Base-by-base conservation (phyloP, 2,329 filamentous ascomycete genomes). In the Aotearoamyces nothofagi region DNA sequence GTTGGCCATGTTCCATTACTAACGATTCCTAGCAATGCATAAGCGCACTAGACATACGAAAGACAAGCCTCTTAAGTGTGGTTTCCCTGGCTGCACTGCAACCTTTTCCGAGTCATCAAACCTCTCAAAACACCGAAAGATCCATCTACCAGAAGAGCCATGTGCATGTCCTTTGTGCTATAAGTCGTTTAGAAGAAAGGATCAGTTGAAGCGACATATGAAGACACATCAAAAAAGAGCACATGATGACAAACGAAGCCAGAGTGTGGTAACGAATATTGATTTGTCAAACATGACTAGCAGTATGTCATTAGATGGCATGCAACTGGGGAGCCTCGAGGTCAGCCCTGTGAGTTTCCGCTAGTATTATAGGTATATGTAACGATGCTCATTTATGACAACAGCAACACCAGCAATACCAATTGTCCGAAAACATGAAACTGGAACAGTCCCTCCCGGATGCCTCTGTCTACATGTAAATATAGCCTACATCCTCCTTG, bases 91-190 rank as follows among this genome's bases (percentile, higher is more conserved):
- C 15, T 78, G 72, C 39, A 58, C 57, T 25, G 71, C 69, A 41
- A 52, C 51, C 7, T 78, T 78, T 43, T 62, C 66, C 34, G 70
- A 78, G 45, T 76, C 70, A 0, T 76, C 70, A 4, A 78, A 77
- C 40, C 52, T 77, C 11, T 69, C 70, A 28, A 78, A 77, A 40
- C 72, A 78, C 43, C 61, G 65, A 27, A 67, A 69, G 37, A 77
- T 62, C 5, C 71, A 77, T 39, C 61, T 63, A 9, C 52, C 59
- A 64, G 64, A 5, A 55, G 57, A 19, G 62, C 63, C 41, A 51
- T 54, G 14, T 76, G 70, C 36, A 33, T 39, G 1, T 44, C 46
- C 55, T 3, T 53, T 60, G 22, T 77, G 72, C 35, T 53, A 54
- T 9, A 69, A 65, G 37, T 56, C 63, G 31, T 77, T 77, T 27